Conservation (phyloP, 2,329 filamentous ascomycete species). For the Hypomyces perniciosus region DNA sequence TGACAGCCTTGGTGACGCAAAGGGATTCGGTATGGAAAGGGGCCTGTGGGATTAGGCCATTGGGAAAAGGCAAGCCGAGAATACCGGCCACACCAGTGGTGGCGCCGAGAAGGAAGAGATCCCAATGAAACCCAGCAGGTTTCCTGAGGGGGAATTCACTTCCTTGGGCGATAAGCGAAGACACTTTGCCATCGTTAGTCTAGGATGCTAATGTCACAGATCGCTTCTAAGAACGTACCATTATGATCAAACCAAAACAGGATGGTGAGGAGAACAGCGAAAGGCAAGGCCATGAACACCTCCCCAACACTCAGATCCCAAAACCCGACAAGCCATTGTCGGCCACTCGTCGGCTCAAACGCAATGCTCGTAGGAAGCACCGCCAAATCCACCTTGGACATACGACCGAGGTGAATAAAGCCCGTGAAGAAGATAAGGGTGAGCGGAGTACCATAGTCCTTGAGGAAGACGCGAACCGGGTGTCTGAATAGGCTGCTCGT, state of each 20-base stretch:
- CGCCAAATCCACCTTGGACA: conserved; percentile 63
- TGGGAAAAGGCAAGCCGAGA: conserved; percentile 73
- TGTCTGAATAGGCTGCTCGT: conserved; percentile 67
- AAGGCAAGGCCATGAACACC: conserved; percentile 80
- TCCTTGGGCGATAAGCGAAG: conserved; percentile 74
- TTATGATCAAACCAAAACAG: conserved; percentile 91
- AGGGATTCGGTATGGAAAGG: conserved; percentile 76
- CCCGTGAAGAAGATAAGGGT: conserved; percentile 85
- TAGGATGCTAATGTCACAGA: neutral
- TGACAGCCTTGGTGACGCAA: conserved; percentile 58
- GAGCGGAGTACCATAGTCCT: conserved; percentile 82
- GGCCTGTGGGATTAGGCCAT: conserved; percentile 77
- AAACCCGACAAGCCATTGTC: conserved; percentile 73
- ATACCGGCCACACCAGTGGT: conserved; percentile 72
- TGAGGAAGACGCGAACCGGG: conserved; percentile 72
- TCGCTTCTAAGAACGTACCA: conserved; percentile 39
- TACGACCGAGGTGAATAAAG: conserved; percentile 79
- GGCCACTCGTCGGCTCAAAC: conserved; percentile 69
- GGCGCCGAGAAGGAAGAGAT: conserved; percentile 71
- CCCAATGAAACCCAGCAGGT: conserved; percentile 81
- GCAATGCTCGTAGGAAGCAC: conserved; percentile 69
- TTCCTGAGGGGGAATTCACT: conserved; percentile 77
- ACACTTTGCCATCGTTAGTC: conserved; percentile 46
- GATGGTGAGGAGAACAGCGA: conserved; percentile 75
- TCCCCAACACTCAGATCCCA: conserved; percentile 70